A percentile compares a stretch with the other conserved stretches of the same genome.
phyloP scores from a whole-genome alignment of 1,284 basidiomycete genomes.

The Ceratobasidium papillatum region DNA sequence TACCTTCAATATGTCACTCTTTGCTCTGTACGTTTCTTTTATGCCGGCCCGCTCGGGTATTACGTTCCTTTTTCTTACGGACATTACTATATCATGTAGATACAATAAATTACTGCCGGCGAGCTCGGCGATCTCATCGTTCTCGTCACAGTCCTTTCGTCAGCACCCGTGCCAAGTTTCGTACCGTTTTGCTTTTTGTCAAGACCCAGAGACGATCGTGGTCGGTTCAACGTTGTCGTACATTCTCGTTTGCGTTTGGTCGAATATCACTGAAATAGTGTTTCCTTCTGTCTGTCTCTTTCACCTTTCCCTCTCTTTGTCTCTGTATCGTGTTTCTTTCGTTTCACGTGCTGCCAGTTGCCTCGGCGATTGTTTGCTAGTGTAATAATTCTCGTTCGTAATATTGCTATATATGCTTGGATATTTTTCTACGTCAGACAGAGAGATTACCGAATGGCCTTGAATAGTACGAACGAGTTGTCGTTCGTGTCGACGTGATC shows the following conservation, averaged over 20 bases:
- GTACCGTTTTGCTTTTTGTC: constrained; percentile 62
- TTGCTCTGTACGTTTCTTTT: constrained; percentile 44
- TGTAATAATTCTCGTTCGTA: constrained; percentile 9
- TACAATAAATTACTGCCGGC: constrained; percentile 46
- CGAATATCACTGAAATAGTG: constrained; percentile 1
- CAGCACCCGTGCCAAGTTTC: constrained; percentile 64
- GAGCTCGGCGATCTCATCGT: constrained; percentile 51
- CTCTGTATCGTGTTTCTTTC: constrained; percentile 8
- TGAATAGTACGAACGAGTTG: constrained; percentile 21
- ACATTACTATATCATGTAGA: constrained; percentile 36
- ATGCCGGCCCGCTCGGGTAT: constrained; percentile 49
- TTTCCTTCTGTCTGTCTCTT: not conserved
- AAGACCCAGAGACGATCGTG: constrained; percentile 69
- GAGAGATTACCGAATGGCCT: not conserved
- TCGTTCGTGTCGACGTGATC: constrained; percentile 29
- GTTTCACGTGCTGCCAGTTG: constrained; percentile 12
- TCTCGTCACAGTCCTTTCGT: constrained; percentile 60
- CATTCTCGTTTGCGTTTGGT: constrained; percentile 7
- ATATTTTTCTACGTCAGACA: not conserved
- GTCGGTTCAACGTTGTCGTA: constrained; percentile 50
- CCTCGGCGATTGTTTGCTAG: constrained; percentile 7
- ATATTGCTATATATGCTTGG: not conserved
- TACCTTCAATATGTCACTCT: not conserved
- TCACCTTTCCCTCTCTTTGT: constrained; percentile 9
- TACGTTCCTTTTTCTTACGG: constrained; percentile 29